Conservation (phyloP, 208 protist species). For the Acanthamoeba healyi region DNA sequence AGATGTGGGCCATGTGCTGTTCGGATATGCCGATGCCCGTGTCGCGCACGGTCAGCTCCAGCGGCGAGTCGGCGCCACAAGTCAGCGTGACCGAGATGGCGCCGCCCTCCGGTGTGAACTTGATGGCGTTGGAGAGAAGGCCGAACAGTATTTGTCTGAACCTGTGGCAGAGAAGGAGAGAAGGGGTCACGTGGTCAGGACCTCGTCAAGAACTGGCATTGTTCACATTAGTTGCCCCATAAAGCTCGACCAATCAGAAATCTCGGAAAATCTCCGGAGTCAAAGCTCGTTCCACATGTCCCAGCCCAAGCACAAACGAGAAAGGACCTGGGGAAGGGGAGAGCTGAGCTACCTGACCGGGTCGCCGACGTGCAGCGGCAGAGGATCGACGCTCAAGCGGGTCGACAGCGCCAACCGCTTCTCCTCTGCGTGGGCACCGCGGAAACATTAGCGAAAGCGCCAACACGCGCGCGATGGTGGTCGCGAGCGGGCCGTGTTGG, state of each 20-base stretch:
- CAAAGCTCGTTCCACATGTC: background rate
- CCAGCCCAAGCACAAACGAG: background rate
- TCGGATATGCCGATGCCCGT: background rate
- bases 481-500: no score
- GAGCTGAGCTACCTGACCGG: background rate
- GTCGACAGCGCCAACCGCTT: background rate
- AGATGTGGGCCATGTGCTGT: background rate
- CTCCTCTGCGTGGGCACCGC: background rate
- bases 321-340: background rate
- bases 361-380: background rate
- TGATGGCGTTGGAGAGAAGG: conserved; percentile 65
- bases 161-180: background rate
- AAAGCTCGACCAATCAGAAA: no score
- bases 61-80: background rate
- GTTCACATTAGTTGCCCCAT: no score
- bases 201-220: no score
- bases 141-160: conserved; percentile 29
- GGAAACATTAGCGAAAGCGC: background rate
- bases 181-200: background rate
- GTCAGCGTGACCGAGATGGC: background rate
- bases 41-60: background rate
- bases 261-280: background rate
- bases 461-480: no score
- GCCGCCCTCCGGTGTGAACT: conserved; percentile 53
- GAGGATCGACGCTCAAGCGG: background rate